Conservation (phyloP, 306 rosid genomes). For the Prunus salicina region DNA sequence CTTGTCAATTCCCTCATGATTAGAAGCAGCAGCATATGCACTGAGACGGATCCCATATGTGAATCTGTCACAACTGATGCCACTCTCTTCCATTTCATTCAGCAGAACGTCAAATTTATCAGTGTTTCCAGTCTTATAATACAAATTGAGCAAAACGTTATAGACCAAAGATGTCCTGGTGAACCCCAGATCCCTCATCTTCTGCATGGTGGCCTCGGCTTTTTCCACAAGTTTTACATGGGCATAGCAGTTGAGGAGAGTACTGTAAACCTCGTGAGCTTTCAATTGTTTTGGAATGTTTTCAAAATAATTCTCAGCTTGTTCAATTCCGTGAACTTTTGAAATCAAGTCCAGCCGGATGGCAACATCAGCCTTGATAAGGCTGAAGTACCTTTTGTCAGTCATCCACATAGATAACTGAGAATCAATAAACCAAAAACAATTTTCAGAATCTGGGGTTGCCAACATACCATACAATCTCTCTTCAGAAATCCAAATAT, state of each 20-base stretch:
- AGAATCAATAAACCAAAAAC: not conserved
- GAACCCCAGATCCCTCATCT: constrained; percentile 25
- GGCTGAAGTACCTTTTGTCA: constrained; percentile 17
- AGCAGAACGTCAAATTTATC: constrained; percentile 21
- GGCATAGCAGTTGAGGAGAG: constrained; percentile 30
- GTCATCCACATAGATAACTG: constrained; percentile 31
- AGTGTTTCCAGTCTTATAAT: constrained; percentile 12
- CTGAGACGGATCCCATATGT: constrained; percentile 19
- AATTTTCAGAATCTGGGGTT: not conserved
- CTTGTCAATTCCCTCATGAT: constrained; percentile 17
- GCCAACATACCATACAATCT: too few species aligned
- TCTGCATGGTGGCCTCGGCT: constrained; percentile 29
- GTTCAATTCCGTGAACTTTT: constrained; percentile 30
- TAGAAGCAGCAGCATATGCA: constrained; percentile 21
- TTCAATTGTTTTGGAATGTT: constrained; percentile 18
- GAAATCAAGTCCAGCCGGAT: constrained; percentile 24
- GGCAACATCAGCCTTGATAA: not conserved
- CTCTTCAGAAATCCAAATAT: not conserved
- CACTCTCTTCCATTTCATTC: constrained; percentile 31
- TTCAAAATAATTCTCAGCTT: constrained; percentile 31
- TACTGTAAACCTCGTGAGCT: constrained; percentile 2
- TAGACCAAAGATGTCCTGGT: not conserved
- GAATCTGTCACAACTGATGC: constrained; percentile 1
- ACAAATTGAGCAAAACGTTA: constrained; percentile 22
- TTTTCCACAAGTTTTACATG: constrained; percentile 15